Conservation (phyloP, 768 basidiomycete genomes). For the Boletus speciosus region DNA sequence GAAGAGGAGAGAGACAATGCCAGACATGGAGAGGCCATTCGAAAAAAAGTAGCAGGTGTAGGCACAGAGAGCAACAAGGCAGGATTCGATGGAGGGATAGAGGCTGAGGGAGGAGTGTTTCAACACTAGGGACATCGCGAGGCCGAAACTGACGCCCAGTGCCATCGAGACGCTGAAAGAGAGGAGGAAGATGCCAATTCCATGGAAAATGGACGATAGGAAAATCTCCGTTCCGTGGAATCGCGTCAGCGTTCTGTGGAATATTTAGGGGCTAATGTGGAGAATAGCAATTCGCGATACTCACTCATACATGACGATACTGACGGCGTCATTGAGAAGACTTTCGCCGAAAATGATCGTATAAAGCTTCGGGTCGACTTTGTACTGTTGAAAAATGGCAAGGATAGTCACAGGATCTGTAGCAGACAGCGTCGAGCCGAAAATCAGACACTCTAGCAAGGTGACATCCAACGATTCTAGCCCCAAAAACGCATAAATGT, state of each 20-base stretch:
- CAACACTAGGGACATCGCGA: conserved; percentile 85
- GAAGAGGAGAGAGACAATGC: conserved; percentile 96
- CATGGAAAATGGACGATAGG: conserved; percentile 86
- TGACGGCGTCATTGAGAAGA: conserved; percentile 96
- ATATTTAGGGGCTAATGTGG: neutral
- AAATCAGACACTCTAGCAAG: conserved; percentile 90
- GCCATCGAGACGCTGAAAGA: conserved; percentile 95
- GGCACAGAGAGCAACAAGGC: conserved; percentile 89
- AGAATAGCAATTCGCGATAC: conserved; percentile 33
- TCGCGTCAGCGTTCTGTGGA: conserved; percentile 75
- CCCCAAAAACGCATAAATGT: conserved; percentile 90
- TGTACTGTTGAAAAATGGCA: conserved; percentile 97
- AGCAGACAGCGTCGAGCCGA: conserved; percentile 94
- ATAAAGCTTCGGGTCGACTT: conserved; percentile 97
- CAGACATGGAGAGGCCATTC: conserved; percentile 91
- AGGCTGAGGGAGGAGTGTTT: conserved; percentile 87
- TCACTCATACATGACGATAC: conserved; percentile 99
- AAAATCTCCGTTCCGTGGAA: conserved; percentile 90
- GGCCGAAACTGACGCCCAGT: conserved; percentile 87
- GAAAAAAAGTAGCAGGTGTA: conserved; percentile 99
- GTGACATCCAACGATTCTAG: conserved; percentile 84
- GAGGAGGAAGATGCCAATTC: conserved; percentile 95
- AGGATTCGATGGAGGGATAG: conserved; percentile 96
- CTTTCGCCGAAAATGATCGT: conserved; percentile 97
- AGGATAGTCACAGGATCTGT: conserved; percentile 98